Evolutionary conservation across 164 flowering plant species (phyloP).

Genomic region (Vitis vinifera): DNA sequence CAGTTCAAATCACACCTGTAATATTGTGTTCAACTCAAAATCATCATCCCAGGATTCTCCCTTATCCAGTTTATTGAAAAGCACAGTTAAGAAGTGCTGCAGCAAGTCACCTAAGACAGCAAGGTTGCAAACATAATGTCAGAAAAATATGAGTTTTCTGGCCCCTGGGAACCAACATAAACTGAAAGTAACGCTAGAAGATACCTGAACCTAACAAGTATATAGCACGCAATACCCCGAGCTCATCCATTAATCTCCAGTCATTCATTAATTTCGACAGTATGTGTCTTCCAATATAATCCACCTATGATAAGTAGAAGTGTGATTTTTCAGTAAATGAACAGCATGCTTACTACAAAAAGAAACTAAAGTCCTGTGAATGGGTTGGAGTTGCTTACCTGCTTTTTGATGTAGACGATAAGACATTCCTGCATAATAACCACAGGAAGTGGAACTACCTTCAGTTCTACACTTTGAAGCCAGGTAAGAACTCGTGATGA

Average conservation of each 20-base stretch:
- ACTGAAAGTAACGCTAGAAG: neutral
- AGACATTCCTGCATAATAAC: slow-evolving; percentile 92
- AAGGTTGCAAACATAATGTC: neutral
- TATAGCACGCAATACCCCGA: slow-evolving; percentile 84
- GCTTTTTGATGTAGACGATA: slow-evolving; percentile 66
- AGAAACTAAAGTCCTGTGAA: neutral
- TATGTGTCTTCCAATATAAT: slow-evolving; percentile 73
- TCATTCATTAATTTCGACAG: slow-evolving; percentile 80
- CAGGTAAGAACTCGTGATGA: slow-evolving; percentile 71
- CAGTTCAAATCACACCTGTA: slow-evolving; percentile 58
- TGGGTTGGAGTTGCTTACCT: slow-evolving; percentile 41
- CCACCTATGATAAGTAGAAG: slow-evolving; percentile 56
- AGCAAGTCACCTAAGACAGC: slow-evolving; percentile 78
- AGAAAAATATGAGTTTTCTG: neutral
- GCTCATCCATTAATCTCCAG: slow-evolving; percentile 97
- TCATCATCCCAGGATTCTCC: slow-evolving; percentile 94
- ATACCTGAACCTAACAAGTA: slow-evolving; percentile 95
- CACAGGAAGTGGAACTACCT: slow-evolving; percentile 68
- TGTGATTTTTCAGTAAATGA: slow-evolving; percentile 1
- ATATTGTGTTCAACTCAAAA: slow-evolving; percentile 84
- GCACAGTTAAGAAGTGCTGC: slow-evolving; percentile 83
- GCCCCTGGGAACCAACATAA: neutral
- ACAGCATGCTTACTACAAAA: neutral
- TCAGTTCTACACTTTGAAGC: slow-evolving; percentile 58
- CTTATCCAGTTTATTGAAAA: slow-evolving; percentile 79